Percentiles rank a stretch among this genome's conserved stretches.
These are phyloP conservation scores for Pulveroboletus sp. DNA, from an alignment of 768 basidiomycete species.

Conservation along the genomic window DNA sequence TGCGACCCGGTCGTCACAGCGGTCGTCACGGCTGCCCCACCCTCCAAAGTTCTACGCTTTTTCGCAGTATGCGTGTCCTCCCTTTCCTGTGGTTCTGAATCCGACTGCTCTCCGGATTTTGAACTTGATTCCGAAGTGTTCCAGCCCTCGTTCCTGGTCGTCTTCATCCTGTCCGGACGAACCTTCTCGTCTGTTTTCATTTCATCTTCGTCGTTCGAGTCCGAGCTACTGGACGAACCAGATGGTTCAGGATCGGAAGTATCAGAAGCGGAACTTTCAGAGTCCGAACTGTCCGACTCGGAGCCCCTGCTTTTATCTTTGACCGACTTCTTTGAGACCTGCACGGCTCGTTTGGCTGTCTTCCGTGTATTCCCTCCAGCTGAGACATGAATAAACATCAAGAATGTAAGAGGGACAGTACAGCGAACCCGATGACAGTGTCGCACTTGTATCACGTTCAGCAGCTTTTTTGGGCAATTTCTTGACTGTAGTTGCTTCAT, in stretches of 20 bases:
- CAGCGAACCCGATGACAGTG: constrained; percentile 34
- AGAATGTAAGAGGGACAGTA: not conserved
- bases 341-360: not conserved
- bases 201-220: constrained; percentile 13
- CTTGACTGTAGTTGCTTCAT: not conserved
- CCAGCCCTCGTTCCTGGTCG: not conserved
- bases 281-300: constrained; percentile 15
- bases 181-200: not conserved
- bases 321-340: constrained; percentile 2
- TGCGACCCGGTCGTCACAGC: constrained; percentile 29
- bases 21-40: constrained; percentile 46
- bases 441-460: constrained; percentile 38
- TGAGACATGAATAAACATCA: constrained; percentile 1
- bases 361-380: constrained; percentile 10
- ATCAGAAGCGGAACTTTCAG: constrained; percentile 8
- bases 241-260: constrained; percentile 18
- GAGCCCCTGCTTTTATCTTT: not conserved
- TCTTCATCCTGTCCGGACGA: too few relatives aligned
- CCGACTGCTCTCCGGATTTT: constrained; percentile 20
- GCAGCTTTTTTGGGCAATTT: constrained; percentile 2
- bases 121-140: constrained; percentile 19
- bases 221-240: constrained; percentile 9
- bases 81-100: not conserved
- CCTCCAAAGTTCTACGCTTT: constrained; percentile 54
- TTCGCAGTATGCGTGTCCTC: constrained; percentile 40